phyloP scores from a whole-genome alignment of 1,284 basidiomycete genomes.

The Cutaneotrichosporon spelunceum region DNA sequence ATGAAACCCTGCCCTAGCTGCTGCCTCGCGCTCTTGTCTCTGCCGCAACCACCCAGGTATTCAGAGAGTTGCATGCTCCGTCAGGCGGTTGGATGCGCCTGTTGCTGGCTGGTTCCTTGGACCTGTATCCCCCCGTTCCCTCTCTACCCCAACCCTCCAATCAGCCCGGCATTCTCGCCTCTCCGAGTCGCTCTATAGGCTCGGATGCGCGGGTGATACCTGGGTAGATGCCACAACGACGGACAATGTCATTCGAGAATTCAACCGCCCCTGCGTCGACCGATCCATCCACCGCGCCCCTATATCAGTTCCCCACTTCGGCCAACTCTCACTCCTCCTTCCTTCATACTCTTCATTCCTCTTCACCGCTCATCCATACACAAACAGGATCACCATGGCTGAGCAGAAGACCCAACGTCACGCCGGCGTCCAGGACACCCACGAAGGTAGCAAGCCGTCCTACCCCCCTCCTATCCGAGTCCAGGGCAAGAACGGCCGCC shows the following conservation, averaged over 20 bases:
- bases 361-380: constrained; percentile 7
- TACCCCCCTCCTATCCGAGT: constrained; percentile 46
- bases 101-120: neutral
- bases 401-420: constrained; percentile 20
- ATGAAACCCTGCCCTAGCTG: neutral
- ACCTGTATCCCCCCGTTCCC: neutral
- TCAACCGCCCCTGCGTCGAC: constrained; percentile 2
- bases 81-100: neutral
- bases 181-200: neutral
- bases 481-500: constrained; percentile 39
- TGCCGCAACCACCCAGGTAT: neutral
- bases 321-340: neutral
- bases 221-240: constrained; percentile 4
- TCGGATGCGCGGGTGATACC: neutral
- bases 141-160: neutral
- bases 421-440: constrained; percentile 39
- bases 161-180: neutral
- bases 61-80: no score
- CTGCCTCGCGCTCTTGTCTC: neutral
- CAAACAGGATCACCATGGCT: neutral
- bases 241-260: constrained; percentile 12
- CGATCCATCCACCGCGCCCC: neutral
- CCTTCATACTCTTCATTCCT: neutral
- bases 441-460: constrained; percentile 34
- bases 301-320: constrained; percentile 6